Conservation (phyloP, 2,329 filamentous ascomycete species). For the Aspergillus tanneri region DNA sequence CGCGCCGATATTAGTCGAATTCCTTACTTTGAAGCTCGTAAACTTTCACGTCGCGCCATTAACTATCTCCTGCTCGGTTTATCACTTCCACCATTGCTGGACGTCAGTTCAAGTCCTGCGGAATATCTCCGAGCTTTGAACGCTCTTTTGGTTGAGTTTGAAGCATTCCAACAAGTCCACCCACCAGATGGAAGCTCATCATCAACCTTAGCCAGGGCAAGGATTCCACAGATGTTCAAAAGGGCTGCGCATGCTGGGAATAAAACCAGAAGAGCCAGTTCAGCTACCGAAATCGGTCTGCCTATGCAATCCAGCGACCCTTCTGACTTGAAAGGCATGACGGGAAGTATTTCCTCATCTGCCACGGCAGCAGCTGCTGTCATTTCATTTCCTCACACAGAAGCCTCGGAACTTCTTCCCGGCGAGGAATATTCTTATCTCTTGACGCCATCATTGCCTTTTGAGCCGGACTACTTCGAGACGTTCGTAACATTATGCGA, state of each 20-base stretch:
- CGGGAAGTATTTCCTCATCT: constrained; percentile 40
- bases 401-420: constrained; percentile 63
- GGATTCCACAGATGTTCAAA: constrained; percentile 81
- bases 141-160: constrained; percentile 83
- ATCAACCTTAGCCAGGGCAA: constrained; percentile 70
- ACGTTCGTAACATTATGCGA: constrained; percentile 96
- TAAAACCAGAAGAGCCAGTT: constrained; percentile 60
- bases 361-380: constrained; percentile 40
- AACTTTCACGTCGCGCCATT: constrained; percentile 83
- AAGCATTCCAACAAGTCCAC: constrained; percentile 86
- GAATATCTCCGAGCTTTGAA: constrained; percentile 89
- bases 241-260: constrained; percentile 56
- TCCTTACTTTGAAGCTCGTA: constrained; percentile 80
- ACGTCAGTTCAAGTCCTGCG: constrained; percentile 72
- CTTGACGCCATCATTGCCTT: constrained; percentile 86
- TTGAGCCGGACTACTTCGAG: constrained; percentile 95
- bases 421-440: constrained; percentile 87
- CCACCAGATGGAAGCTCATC: constrained; percentile 70
- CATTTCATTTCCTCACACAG: constrained; percentile 48
- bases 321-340: constrained; percentile 48
- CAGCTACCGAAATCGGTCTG: constrained; percentile 59
- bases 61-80: constrained; percentile 92
- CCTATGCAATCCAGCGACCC: constrained; percentile 52
- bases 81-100: constrained; percentile 83
- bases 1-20: constrained; percentile 75